Conservation (phyloP, 148 eudicot species). For the Dianthus caryophyllus region DNA sequence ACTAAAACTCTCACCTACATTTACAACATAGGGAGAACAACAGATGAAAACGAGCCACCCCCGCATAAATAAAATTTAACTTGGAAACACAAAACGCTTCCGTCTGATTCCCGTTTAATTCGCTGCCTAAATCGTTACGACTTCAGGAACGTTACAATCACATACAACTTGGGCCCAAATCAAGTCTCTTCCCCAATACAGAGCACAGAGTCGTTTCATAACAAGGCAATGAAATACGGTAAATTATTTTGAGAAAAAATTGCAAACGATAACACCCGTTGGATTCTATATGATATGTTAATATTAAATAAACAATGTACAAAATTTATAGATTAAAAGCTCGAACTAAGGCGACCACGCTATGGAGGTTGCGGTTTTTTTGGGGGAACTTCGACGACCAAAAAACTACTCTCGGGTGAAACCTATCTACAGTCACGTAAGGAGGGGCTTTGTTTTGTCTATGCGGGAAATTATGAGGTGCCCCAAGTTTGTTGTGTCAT, state of each 20-base stretch:
- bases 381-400: conserved; percentile 19
- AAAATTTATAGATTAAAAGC: not conserved
- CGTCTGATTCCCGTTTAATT: too few relatives aligned
- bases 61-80: too few relatives aligned
- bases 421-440: conserved; percentile 28
- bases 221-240: not conserved
- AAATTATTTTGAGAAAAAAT: not conserved
- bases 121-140: too few relatives aligned
- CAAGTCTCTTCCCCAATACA: not conserved
- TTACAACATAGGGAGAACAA: too few relatives aligned
- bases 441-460: conserved; percentile 8
- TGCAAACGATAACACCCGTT: not conserved
- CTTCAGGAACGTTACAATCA: too few relatives aligned
- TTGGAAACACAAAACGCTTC: too few relatives aligned
- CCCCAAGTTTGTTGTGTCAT: conserved; percentile 1
- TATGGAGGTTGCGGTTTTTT: conserved; percentile 3
- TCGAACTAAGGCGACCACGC: not conserved
- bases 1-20: too few relatives aligned
- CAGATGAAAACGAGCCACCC: too few relatives aligned
- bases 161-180: too few relatives aligned
- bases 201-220: not conserved
- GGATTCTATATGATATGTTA: not conserved
- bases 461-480: not conserved
- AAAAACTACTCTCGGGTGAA: conserved; percentile 21
- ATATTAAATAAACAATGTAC: not conserved